Conservation (phyloP, 2,329 filamentous ascomycete species). For the Aspergillus floridensis region DNA sequence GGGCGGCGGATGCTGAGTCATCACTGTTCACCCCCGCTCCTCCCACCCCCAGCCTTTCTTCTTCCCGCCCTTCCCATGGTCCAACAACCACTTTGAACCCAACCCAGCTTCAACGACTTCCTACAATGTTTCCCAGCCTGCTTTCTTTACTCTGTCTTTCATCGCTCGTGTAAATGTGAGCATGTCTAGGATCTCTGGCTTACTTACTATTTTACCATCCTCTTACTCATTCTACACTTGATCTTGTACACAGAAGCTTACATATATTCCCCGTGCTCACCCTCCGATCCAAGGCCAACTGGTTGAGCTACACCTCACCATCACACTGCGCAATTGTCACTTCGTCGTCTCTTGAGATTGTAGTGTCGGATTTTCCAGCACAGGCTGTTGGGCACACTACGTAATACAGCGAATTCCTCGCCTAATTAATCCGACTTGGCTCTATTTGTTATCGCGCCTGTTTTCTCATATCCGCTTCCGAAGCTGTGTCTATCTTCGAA, state of each 20-base stretch:
- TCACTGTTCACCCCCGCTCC: slow-evolving; percentile 21
- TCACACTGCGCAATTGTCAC: background rate
- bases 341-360: slow-evolving; percentile 12
- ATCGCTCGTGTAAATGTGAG: slow-evolving; percentile 20
- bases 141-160: slow-evolving; percentile 7
- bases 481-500: slow-evolving; percentile 30
- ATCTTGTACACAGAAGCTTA: slow-evolving; percentile 13
- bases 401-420: slow-evolving; percentile 18
- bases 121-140: slow-evolving; percentile 14
- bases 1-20: slow-evolving; percentile 22
- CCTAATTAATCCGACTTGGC: slow-evolving; percentile 11
- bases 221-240: slow-evolving; percentile 14
- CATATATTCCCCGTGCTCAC: slow-evolving; percentile 8
- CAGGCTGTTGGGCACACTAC: slow-evolving; percentile 36
- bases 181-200: slow-evolving; percentile 17
- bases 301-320: slow-evolving; percentile 2
- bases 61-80: slow-evolving; percentile 8
- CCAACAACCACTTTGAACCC: slow-evolving; percentile 1
- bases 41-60: slow-evolving; percentile 11
- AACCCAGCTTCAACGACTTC: slow-evolving; percentile 3
- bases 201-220: slow-evolving; percentile 11
- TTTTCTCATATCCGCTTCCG: slow-evolving; percentile 27
- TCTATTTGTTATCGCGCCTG: slow-evolving; percentile 21
- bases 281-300: slow-evolving; percentile 9
- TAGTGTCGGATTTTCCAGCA: slow-evolving; percentile 28